These are phyloP conservation scores for Taphrina wiesneri DNA, from an alignment of 1,139 yeast species.

Conservation along the genomic window DNA sequence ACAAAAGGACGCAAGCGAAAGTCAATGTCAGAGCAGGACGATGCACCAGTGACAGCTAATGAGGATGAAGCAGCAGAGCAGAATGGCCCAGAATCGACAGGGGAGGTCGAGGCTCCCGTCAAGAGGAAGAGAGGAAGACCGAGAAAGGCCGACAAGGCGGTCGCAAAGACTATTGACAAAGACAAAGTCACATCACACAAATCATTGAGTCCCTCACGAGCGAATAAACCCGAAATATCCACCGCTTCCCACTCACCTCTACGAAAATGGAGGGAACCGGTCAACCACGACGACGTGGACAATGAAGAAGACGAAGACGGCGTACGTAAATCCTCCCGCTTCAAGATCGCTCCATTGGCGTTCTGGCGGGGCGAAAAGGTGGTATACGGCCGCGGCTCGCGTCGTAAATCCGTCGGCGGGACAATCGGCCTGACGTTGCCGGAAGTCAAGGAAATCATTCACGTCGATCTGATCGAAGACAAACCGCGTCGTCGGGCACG, in stretches of 20 bases:
- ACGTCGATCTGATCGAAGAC: slow-evolving; percentile 37
- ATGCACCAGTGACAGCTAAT: background rate
- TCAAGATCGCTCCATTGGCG: slow-evolving; percentile 70
- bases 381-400: slow-evolving; percentile 55
- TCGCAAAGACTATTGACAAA: background rate
- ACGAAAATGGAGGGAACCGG: slow-evolving; percentile 28
- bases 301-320: slow-evolving; percentile 33
- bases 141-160: background rate
- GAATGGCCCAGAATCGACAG: slow-evolving; percentile 30
- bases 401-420: slow-evolving; percentile 42
- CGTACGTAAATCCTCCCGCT: slow-evolving; percentile 61
- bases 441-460: slow-evolving; percentile 42
- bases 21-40: background rate
- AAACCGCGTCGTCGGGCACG: background rate
- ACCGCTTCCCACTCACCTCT: background rate
- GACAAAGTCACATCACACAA: background rate
- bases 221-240: background rate
- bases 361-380: slow-evolving; percentile 83
- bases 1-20: slow-evolving; percentile 2
- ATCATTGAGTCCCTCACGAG: slow-evolving; percentile 1
- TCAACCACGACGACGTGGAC: slow-evolving; percentile 29
- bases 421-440: slow-evolving; percentile 40
- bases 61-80: slow-evolving; percentile 30
- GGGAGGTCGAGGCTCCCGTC: background rate
- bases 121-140: background rate